Conservation (phyloP, 2,329 filamentous ascomycete genomes). For the Curvularia sp. region DNA sequence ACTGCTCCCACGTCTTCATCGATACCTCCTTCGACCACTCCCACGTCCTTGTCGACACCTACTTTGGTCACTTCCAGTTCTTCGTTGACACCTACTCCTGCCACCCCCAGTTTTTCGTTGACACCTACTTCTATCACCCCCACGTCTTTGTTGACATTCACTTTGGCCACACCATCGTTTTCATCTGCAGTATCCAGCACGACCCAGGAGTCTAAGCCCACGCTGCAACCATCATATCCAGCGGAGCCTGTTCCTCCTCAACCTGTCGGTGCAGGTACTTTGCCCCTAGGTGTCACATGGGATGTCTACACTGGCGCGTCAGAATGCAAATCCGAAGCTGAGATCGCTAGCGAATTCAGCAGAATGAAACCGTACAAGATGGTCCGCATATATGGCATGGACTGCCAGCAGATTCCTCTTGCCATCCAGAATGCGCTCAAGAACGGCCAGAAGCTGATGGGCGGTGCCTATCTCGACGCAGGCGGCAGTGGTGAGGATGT, state of each 20-base stretch:
- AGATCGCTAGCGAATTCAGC: conserved; percentile 71
- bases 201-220: conserved; percentile 9
- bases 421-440: conserved; percentile 68
- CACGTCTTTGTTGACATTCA: background rate
- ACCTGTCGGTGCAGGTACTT: conserved; percentile 6
- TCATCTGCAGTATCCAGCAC: conserved; percentile 5
- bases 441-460: conserved; percentile 73
- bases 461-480: conserved; percentile 73
- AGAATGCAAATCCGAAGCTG: conserved; percentile 68
- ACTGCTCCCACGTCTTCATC: background rate
- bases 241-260: conserved; percentile 13
- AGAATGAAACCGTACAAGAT: conserved; percentile 65
- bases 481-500: conserved; percentile 48
- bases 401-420: conserved; percentile 74
- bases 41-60: background rate
- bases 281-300: conserved; percentile 45
- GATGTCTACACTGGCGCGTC: conserved; percentile 38
- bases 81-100: background rate
- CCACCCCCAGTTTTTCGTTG: background rate
- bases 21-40: conserved; percentile 4
- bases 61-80: conserved; percentile 1
- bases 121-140: no score
- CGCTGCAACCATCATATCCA: conserved; percentile 8
- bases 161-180: conserved; percentile 4
- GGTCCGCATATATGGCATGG: conserved; percentile 79